A percentile compares a stretch with the other conserved stretches of the same genome.
Evolutionary conservation across 2,329 filamentous ascomycete genomes (phyloP).

Genomic region (Bipolaris zeicola): DNA sequence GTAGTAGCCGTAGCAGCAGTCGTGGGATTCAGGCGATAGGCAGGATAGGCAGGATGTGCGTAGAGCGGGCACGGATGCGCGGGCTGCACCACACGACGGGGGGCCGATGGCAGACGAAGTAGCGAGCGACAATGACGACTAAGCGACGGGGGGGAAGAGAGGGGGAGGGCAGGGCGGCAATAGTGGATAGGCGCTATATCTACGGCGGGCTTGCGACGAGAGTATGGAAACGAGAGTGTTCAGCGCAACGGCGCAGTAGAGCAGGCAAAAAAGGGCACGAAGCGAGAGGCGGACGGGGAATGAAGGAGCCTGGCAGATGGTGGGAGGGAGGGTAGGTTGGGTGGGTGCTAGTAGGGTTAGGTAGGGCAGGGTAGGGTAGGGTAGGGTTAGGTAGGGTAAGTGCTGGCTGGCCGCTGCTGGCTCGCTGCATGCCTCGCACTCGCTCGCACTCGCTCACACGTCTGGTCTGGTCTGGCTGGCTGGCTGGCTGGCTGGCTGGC

Average conservation of each 20-base stretch:
- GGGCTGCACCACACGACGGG: conserved; percentile 18
- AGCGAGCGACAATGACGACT: conserved; percentile 16
- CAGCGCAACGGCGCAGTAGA: conserved; percentile 13
- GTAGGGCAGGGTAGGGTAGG: neutral
- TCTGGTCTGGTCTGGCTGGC: neutral
- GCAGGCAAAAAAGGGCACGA: conserved; percentile 9
- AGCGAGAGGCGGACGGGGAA: conserved; percentile 17
- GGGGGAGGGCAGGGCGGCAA: conserved; percentile 1
- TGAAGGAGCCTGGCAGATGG: neutral
- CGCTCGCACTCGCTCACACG: neutral
- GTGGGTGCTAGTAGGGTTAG: neutral
- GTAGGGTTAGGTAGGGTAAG: neutral
- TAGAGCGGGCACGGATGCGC: conserved; percentile 21
- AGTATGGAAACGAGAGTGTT: conserved; percentile 10
- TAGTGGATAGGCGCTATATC: conserved; percentile 4
- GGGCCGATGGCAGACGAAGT: conserved; percentile 9
- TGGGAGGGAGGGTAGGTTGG: too few species aligned
- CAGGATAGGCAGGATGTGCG: conserved; percentile 8
- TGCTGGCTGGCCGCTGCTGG: neutral
- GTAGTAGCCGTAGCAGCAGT: neutral
- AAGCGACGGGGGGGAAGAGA: neutral
- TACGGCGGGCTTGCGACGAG: neutral
- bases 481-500: neutral
- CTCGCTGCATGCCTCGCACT: neutral
- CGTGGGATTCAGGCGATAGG: conserved; percentile 10